phyloP scores from a whole-genome alignment of 2,329 filamentous ascomycete species.

The Penicillium oxalicum region DNA sequence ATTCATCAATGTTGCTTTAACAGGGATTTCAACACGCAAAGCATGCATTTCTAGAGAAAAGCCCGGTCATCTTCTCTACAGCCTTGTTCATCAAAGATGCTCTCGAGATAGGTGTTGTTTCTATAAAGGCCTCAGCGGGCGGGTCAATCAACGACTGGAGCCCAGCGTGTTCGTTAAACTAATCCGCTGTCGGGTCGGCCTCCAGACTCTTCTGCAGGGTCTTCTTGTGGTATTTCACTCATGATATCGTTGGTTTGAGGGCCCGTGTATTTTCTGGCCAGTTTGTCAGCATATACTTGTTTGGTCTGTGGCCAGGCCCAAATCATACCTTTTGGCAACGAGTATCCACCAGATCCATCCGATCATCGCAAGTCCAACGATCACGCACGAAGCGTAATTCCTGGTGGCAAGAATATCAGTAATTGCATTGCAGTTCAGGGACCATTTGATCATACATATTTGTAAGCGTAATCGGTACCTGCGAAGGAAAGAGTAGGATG shows the following conservation, averaged over 20 bases:
- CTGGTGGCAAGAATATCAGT: conserved; percentile 17
- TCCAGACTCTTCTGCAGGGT: conserved; percentile 18
- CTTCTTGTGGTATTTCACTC: conserved; percentile 30
- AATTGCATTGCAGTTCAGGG: not conserved
- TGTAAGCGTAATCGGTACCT: conserved; percentile 41
- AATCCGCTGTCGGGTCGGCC: conserved; percentile 1
- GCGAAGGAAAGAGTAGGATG: conserved; percentile 52
- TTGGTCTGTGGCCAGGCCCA: conserved; percentile 5
- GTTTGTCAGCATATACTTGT: conserved; percentile 2
- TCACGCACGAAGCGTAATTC: conserved; percentile 47
- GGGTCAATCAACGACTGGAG: too few species aligned
- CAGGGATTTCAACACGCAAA: not conserved
- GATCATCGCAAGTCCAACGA: conserved; percentile 44
- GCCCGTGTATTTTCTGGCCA: conserved; percentile 50
- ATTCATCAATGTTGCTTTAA: not conserved
- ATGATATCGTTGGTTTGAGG: conserved; percentile 52
- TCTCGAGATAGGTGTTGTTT: too few species aligned
- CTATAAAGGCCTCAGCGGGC: too few species aligned
- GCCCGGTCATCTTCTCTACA: too few species aligned
- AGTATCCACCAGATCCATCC: conserved; percentile 47
- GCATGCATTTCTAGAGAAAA: too few species aligned
- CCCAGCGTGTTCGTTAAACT: not conserved
- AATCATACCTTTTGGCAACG: conserved; percentile 34
- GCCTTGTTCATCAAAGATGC: too few species aligned
- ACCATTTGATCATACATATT: conserved; percentile 41